Percentiles rank a stretch among this genome's conserved stretches.
Conservation (phyloP, 305 asterid species). For the Withania somnifera region DNA sequence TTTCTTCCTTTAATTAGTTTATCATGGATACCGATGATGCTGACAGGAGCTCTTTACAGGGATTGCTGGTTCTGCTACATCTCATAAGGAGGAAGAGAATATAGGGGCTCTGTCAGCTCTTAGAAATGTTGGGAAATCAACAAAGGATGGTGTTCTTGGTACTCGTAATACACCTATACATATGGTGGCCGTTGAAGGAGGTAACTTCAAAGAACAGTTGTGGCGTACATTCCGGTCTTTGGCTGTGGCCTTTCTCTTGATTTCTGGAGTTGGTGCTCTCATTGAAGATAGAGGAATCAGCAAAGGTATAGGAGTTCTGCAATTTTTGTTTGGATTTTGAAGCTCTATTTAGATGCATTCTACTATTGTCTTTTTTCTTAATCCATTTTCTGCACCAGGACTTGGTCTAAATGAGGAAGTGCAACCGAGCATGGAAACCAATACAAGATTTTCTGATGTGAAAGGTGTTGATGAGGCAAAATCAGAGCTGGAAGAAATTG, state of each 20-base stretch:
- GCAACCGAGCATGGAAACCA: slow-evolving; percentile 67
- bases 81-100: slow-evolving; percentile 48
- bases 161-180: slow-evolving; percentile 82
- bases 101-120: slow-evolving; percentile 59
- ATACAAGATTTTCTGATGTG: slow-evolving; percentile 74
- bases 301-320: slow-evolving; percentile 48
- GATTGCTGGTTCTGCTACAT: slow-evolving; percentile 26
- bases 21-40: not conserved
- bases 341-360: not conserved
- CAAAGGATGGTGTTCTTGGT: slow-evolving; percentile 64
- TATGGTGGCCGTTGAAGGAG: slow-evolving; percentile 95
- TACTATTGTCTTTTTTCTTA: not conserved
- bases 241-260: slow-evolving; percentile 67
- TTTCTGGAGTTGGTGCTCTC: slow-evolving; percentile 84
- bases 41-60: slow-evolving; percentile 26
- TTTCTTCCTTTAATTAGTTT: not conserved
- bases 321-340: not conserved
- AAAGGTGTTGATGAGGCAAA: slow-evolving; percentile 94
- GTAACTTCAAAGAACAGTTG: slow-evolving; percentile 78
- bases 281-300: slow-evolving; percentile 91
- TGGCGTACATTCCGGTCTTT: slow-evolving; percentile 90
- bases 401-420: slow-evolving; percentile 82
- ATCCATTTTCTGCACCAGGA: slow-evolving; percentile 28
- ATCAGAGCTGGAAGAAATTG: slow-evolving; percentile 81
- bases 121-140: slow-evolving; percentile 46